A percentile compares a stretch with the other conserved stretches of the same genome.
phyloP scores from a whole-genome alignment of 2,329 filamentous ascomycete species.

The Exophiala sp. region DNA sequence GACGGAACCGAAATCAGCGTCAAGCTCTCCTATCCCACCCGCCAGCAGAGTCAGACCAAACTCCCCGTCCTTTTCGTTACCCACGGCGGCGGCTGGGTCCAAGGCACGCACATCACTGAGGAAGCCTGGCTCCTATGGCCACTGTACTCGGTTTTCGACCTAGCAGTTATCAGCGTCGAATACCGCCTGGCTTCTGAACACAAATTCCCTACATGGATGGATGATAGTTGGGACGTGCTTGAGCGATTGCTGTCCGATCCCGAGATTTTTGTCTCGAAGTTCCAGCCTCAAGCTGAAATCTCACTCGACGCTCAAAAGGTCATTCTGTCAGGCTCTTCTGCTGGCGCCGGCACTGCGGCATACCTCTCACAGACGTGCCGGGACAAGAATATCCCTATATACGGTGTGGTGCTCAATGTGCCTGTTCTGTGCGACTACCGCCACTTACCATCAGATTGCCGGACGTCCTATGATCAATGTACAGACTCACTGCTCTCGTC shows the following conservation, averaged over 20 bases:
- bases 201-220: conserved; percentile 26
- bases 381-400: conserved; percentile 1
- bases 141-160: conserved; percentile 8
- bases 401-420: conserved; percentile 7
- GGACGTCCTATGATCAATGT: not conserved
- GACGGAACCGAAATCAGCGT: conserved; percentile 11
- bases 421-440: conserved; percentile 10
- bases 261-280: not conserved
- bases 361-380: conserved; percentile 33
- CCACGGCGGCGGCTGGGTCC: conserved; percentile 16
- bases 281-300: not conserved
- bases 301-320: conserved; percentile 37
- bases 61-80: conserved; percentile 14
- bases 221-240: conserved; percentile 26
- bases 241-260: conserved; percentile 23
- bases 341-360: conserved; percentile 42
- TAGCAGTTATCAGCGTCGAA: conserved; percentile 29
- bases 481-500: not conserved
- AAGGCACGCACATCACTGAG: conserved; percentile 12
- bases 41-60: not conserved
- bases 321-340: conserved; percentile 46
- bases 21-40: conserved; percentile 10
- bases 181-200: conserved; percentile 32
- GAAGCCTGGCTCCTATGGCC: conserved; percentile 16
- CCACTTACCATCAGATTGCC: not conserved